Conservation (phyloP, 1,139 yeast genomes). For the Geotrichum reessii region DNA sequence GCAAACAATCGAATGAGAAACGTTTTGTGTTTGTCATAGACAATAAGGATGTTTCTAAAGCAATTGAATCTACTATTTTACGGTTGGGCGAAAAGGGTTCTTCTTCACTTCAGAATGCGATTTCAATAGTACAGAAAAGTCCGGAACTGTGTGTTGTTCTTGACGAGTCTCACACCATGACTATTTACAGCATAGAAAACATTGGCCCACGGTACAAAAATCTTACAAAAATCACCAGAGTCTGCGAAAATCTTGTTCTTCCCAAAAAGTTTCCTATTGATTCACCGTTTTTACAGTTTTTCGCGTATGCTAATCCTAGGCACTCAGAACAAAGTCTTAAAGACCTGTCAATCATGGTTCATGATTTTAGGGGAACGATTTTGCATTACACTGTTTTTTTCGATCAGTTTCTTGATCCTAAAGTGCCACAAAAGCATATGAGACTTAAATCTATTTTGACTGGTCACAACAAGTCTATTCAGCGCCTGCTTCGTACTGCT, state of each 20-base stretch:
- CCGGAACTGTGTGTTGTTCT: slow-evolving; percentile 57
- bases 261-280: slow-evolving; percentile 20
- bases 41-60: slow-evolving; percentile 44
- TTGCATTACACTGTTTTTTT: slow-evolving; percentile 43
- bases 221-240: slow-evolving; percentile 31
- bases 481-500: slow-evolving; percentile 56
- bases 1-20: slow-evolving; percentile 23
- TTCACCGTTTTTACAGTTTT: slow-evolving; percentile 18
- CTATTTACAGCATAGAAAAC: slow-evolving; percentile 48
- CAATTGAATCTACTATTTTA: slow-evolving; percentile 36
- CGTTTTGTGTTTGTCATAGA: slow-evolving; percentile 53
- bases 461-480: slow-evolving; percentile 81
- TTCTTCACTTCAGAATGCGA: slow-evolving; percentile 10
- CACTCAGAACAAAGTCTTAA: slow-evolving; percentile 1
- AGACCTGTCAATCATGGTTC: slow-evolving; percentile 44
- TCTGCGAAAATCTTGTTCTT: slow-evolving; percentile 16
- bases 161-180: slow-evolving; percentile 43
- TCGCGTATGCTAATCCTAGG: slow-evolving; percentile 18
- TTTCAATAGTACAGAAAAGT: slow-evolving; percentile 19
- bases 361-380: slow-evolving; percentile 48
- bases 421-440: slow-evolving; percentile 22
- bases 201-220: slow-evolving; percentile 47
- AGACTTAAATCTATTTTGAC: slow-evolving; percentile 45
- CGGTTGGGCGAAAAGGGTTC: slow-evolving; percentile 18
- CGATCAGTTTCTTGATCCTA: slow-evolving; percentile 34